These are phyloP conservation scores for Neurospora pannonica DNA, from an alignment of 495 filamentous ascomycete genomes.

Conservation along the genomic window DNA sequence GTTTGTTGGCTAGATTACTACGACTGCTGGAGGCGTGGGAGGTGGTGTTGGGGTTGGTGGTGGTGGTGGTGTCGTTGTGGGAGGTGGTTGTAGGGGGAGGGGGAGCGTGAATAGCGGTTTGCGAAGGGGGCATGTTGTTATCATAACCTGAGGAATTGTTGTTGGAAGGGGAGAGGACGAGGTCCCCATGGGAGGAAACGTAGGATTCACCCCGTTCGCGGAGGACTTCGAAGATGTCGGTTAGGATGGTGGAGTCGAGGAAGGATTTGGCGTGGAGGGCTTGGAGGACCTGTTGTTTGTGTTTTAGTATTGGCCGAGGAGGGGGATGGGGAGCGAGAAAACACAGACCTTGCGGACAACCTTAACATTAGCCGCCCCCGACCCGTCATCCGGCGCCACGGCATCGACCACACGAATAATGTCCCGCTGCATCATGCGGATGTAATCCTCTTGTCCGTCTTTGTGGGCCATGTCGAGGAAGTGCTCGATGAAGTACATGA, in stretches of 20 bases:
- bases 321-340: too few species aligned
- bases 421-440: conserved; percentile 90
- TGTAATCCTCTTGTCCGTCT: conserved; percentile 65
- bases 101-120: conserved; percentile 5
- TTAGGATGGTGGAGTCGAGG: conserved; percentile 55
- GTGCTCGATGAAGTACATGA: conserved; percentile 97
- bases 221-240: conserved; percentile 70
- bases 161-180: conserved; percentile 23
- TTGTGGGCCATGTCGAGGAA: conserved; percentile 78
- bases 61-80: not conserved
- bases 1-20: too few species aligned
- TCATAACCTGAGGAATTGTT: conserved; percentile 19
- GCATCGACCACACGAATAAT: conserved; percentile 82
- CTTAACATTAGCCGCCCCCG: conserved; percentile 87
- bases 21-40: too few species aligned
- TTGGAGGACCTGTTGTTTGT: conserved; percentile 47
- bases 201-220: conserved; percentile 56
- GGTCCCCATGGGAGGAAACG: conserved; percentile 24
- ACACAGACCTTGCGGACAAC: conserved; percentile 68
- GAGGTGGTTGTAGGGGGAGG: conserved; percentile 15
- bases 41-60: too few species aligned
- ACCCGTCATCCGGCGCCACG: conserved; percentile 77
- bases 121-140: conserved; percentile 18
- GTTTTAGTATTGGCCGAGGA: not conserved
- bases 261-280: conserved; percentile 58